phyloP scores from a whole-genome alignment of 768 basidiomycete species.

The Dacryopinax spathularia region DNA sequence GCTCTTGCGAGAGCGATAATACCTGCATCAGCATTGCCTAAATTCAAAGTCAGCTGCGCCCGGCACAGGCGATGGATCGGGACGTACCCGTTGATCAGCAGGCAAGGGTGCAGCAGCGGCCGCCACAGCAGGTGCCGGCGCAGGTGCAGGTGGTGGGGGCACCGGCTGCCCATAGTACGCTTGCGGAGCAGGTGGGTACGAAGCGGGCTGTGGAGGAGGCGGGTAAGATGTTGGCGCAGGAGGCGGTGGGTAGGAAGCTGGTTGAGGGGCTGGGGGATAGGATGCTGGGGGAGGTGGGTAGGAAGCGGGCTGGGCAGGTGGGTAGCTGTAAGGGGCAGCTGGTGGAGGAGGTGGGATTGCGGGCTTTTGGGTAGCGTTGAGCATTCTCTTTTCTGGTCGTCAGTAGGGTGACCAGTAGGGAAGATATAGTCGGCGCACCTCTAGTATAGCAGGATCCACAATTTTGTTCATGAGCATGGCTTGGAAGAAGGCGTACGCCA shows the following conservation, averaged over 20 bases:
- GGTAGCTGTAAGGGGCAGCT: slow-evolving; percentile 9
- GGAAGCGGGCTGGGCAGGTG: slow-evolving; percentile 6
- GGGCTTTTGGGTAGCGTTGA: slow-evolving; percentile 23
- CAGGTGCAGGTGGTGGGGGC: slow-evolving; percentile 25
- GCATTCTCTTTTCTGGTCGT: no score
- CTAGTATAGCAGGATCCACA: slow-evolving; percentile 72
- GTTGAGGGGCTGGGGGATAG: slow-evolving; percentile 19
- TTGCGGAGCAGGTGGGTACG: slow-evolving; percentile 23
- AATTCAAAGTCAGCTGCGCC: slow-evolving; percentile 9
- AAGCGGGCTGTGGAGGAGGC: slow-evolving; percentile 18
- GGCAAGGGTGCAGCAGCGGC: slow-evolving; percentile 19
- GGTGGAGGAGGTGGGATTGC: slow-evolving; percentile 11
- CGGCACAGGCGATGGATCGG: background rate
- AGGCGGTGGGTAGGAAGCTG: slow-evolving; percentile 14
- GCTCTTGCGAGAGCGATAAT: slow-evolving; percentile 61
- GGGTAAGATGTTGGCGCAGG: slow-evolving; percentile 15
- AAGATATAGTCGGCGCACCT: slow-evolving; percentile 31
- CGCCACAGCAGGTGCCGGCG: slow-evolving; percentile 17
- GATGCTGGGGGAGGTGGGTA: slow-evolving; percentile 14
- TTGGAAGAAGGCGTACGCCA: slow-evolving; percentile 93
- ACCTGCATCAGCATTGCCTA: slow-evolving; percentile 81
- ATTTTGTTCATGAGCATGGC: slow-evolving; percentile 85
- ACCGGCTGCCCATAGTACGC: slow-evolving; percentile 19
- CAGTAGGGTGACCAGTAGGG: slow-evolving; percentile 17
- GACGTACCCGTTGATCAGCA: slow-evolving; percentile 38